Conservation (phyloP, 768 basidiomycete genomes). For the Pleurotus cornucopiae region DNA sequence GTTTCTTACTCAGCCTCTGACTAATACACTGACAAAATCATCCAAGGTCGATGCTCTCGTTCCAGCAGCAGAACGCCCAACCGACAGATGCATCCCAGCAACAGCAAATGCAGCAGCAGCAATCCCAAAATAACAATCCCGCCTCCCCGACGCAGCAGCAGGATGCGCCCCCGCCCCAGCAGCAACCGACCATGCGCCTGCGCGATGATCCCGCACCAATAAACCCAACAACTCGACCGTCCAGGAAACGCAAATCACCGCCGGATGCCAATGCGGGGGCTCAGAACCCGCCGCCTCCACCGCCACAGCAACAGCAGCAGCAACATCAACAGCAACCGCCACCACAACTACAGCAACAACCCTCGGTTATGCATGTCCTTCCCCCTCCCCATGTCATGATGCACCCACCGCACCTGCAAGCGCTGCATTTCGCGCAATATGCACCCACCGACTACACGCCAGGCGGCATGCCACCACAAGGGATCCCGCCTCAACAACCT, state of each 20-base stretch:
- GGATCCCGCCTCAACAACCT: slow-evolving; percentile 21
- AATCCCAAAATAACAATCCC: slow-evolving; percentile 18
- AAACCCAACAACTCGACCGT: slow-evolving; percentile 37
- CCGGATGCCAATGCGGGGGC: slow-evolving; percentile 30
- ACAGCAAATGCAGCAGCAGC: slow-evolving; percentile 17
- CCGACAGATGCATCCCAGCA: slow-evolving; percentile 9
- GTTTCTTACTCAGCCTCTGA: slow-evolving; percentile 42
- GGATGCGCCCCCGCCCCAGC: slow-evolving; percentile 7
- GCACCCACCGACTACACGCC: slow-evolving; percentile 50
- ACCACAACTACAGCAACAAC: slow-evolving; percentile 28
- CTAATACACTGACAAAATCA: slow-evolving; percentile 34
- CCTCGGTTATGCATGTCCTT: slow-evolving; percentile 43
- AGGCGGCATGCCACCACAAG: slow-evolving; percentile 40
- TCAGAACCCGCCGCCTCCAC: slow-evolving; percentile 23
- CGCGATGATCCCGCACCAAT: slow-evolving; percentile 53
- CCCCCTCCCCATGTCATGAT: slow-evolving; percentile 54
- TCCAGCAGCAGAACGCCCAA: slow-evolving; percentile 5
- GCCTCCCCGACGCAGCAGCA: slow-evolving; percentile 18
- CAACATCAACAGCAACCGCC: slow-evolving; percentile 23
- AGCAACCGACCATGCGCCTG: slow-evolving; percentile 47
- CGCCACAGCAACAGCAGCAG: slow-evolving; percentile 27
- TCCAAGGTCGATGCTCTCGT: slow-evolving; percentile 9
- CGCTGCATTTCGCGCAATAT: slow-evolving; percentile 45
- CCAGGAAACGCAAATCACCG: slow-evolving; percentile 70
- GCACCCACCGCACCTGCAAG: slow-evolving; percentile 34